Conservation (phyloP, 148 eudicot genomes). For the Oxyria digyna region DNA sequence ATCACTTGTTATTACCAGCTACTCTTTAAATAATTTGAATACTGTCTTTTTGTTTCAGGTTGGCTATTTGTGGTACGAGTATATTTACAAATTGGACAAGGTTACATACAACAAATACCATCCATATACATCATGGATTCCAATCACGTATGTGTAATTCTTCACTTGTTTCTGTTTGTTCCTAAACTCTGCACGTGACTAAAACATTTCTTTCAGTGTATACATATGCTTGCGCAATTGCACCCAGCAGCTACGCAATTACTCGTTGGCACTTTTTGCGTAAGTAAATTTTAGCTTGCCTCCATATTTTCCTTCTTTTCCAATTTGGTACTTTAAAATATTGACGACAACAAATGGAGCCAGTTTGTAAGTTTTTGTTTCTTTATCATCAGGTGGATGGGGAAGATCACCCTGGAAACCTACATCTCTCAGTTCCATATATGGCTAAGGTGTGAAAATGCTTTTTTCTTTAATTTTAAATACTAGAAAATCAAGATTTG, state of each 20-base stretch:
- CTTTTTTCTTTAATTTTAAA: background rate
- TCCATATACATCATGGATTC: conserved; percentile 99
- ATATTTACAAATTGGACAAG: conserved; percentile 87
- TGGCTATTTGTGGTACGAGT: conserved; percentile 92
- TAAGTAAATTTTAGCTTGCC: conserved; percentile 23
- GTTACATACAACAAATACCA: conserved; percentile 82
- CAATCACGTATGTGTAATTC: conserved; percentile 56
- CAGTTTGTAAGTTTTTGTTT: conserved; percentile 7
- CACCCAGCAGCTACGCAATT: conserved; percentile 67
- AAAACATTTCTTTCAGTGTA: conserved; percentile 38
- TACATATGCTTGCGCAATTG: conserved; percentile 84
- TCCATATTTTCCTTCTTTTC: background rate
- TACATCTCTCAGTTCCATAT: conserved; percentile 97
- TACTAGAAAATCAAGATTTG: background rate
- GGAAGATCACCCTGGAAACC: conserved; percentile 91
- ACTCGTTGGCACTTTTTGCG: conserved; percentile 87
- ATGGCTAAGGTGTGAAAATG: conserved; percentile 65
- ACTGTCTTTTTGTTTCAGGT: conserved; percentile 37
- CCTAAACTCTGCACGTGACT: background rate
- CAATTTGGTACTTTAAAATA: background rate
- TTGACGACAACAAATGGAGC: background rate
- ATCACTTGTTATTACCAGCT: too few species aligned
- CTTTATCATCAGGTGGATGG: conserved; percentile 72
- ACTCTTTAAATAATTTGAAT: background rate
- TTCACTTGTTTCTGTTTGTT: background rate